Evolutionary conservation across 768 basidiomycete species (phyloP).

Genomic region (Porphyrellus cyaneotinctus): DNA sequence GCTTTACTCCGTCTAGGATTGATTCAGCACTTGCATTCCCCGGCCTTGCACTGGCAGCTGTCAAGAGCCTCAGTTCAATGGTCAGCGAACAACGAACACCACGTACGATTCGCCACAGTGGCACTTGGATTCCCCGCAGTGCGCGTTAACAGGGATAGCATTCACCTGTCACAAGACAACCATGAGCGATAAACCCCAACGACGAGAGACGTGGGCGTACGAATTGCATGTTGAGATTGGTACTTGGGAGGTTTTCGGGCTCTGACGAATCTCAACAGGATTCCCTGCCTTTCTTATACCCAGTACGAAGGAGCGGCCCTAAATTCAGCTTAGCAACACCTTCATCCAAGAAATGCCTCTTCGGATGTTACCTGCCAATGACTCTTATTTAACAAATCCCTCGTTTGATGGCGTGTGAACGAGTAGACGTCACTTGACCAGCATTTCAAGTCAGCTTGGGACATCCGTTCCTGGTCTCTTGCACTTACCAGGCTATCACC

Average conservation of each 20-base stretch:
- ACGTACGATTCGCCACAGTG: constrained; percentile 11
- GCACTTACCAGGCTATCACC: too few species aligned
- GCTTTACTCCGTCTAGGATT: too few species aligned
- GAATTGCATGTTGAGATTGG: constrained; percentile 10
- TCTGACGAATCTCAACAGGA: not conserved
- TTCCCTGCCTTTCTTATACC: constrained; percentile 8
- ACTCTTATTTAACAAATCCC: not conserved
- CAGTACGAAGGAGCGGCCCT: not conserved
- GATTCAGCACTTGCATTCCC: not conserved
- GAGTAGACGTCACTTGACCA: too few species aligned
- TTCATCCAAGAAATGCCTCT: constrained; percentile 3
- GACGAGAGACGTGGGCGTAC: constrained; percentile 1
- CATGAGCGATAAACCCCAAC: not conserved
- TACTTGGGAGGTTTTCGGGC: not conserved
- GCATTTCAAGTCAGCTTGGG: too few species aligned
- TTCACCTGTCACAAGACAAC: constrained; percentile 1
- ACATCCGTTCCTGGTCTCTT: too few species aligned
- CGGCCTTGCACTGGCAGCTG: constrained; percentile 16
- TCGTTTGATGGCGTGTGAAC: not conserved
- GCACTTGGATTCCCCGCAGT: constrained; percentile 6
- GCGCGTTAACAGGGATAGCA: constrained; percentile 12
- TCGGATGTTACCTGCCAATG: not conserved
- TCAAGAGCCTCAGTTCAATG: not conserved
- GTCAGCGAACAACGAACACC: not conserved
- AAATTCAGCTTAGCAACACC: not conserved